A percentile compares a stretch with the other conserved stretches of the same genome.
These are phyloP conservation scores for Hortiboletus flavorubellus DNA, from an alignment of 768 basidiomycete genomes.

Conservation along the genomic window DNA sequence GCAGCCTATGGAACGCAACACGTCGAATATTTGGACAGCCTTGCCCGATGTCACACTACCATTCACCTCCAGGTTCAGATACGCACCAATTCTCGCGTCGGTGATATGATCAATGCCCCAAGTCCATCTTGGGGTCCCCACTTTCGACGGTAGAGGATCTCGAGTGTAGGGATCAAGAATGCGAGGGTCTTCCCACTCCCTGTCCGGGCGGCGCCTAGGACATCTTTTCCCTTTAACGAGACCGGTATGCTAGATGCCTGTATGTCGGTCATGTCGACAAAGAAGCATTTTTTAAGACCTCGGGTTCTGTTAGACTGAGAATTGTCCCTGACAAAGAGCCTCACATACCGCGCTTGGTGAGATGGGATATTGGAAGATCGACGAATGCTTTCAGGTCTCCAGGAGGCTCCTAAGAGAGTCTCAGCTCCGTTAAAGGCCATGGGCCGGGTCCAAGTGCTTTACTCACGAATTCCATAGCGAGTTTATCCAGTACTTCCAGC, in stretches of 20 bases:
- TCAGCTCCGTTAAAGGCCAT: constrained; percentile 9
- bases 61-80: not conserved
- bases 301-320: constrained; percentile 3
- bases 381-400: constrained; percentile 52
- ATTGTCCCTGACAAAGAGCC: not conserved
- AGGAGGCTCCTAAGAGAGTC: constrained; percentile 44
- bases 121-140: constrained; percentile 75
- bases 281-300: constrained; percentile 88
- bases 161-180: constrained; percentile 65
- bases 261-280: constrained; percentile 83
- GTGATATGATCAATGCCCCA: constrained; percentile 90
- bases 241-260: constrained; percentile 59
- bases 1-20: constrained; percentile 88
- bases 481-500: constrained; percentile 47
- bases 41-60: constrained; percentile 28
- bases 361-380: constrained; percentile 74
- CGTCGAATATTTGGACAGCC: constrained; percentile 99
- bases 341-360: constrained; percentile 64
- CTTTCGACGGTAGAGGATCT: constrained; percentile 58
- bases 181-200: constrained; percentile 76
- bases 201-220: constrained; percentile 66
- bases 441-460: not conserved
- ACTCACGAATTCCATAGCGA: constrained; percentile 51
- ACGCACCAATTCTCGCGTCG: constrained; percentile 87
- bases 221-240: constrained; percentile 59